These are phyloP conservation scores for Suillus subalutaceus DNA, from an alignment of 768 basidiomycete genomes.

Conservation along the genomic window DNA sequence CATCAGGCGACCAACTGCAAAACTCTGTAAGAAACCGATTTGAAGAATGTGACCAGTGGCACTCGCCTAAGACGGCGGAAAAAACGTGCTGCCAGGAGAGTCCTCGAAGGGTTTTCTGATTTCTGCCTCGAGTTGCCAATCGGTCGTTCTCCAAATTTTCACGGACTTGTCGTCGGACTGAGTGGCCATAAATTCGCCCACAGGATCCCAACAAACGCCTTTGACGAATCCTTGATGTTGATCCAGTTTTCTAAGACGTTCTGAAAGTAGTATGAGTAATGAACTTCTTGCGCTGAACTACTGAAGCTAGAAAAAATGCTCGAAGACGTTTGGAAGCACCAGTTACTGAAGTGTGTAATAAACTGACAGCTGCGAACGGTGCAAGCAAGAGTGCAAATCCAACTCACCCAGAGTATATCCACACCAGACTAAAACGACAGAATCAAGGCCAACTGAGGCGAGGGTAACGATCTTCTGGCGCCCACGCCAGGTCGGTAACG, in stretches of 20 bases:
- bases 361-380: not conserved
- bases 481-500: constrained; percentile 95
- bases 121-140: constrained; percentile 86
- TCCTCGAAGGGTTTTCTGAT: constrained; percentile 90
- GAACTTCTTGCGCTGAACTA: not conserved
- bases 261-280: constrained; percentile 41
- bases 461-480: constrained; percentile 88
- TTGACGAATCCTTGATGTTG: constrained; percentile 97
- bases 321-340: not conserved
- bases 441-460: constrained; percentile 93
- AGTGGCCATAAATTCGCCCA: constrained; percentile 97
- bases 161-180: constrained; percentile 96
- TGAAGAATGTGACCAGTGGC: not conserved
- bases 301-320: not conserved
- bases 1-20: constrained; percentile 95
- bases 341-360: constrained; percentile 1
- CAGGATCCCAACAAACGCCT: constrained; percentile 98
- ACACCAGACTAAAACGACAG: constrained; percentile 91
- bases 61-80: constrained; percentile 84
- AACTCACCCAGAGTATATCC: constrained; percentile 82
- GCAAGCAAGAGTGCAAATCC: not conserved
- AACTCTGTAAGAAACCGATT: not conserved
- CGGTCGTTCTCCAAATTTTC: constrained; percentile 94
- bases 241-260: constrained; percentile 81
- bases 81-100: constrained; percentile 93